Base-by-base conservation (phyloP, 495 filamentous ascomycete genomes). In the Xylaria curta region DNA sequence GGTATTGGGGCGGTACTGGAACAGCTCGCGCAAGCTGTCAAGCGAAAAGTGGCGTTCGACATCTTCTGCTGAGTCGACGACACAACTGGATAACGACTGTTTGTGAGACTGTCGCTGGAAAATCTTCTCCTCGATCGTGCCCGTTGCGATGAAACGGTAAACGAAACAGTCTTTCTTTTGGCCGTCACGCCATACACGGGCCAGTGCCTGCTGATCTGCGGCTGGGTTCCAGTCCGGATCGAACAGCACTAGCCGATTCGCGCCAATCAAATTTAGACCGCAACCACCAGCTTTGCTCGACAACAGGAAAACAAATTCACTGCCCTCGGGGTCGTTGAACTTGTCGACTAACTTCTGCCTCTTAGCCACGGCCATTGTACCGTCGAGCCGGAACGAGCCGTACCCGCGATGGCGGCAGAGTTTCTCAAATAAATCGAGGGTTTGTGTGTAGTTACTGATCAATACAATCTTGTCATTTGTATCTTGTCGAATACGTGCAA, bases 121-220 rank as follows among this genome's bases (percentile, higher is more conserved):
- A 78, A 99, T 98, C 85, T 99, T 99, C 81, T 99, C 96, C 78
- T 99, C 96, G 77, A 99, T 99, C 0, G 96, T 97, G 1, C 97
- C 96, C 0, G 97, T 98, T 0, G 94, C 92, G 74, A 99, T 98
- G 84, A 99, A 98, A 40, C 97, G 93, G 83, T 99, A 99, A 31
- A 99, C 96, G 75, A 99, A 98, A 74, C 97, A 98, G 78, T 98
- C 95, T 77, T 99, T 99, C 87, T 97, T 98, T 78, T 99, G 97
- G 0, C 97, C 97, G 74, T 98, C 97, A 82, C 97, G 93, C 96
- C 96, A 98, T 12, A 98, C 97, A 81, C 97, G 92, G 8, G 97
- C 97, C 24, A 98, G 86, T 1, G 97, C 97, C 82, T 99, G 97
- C 81, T 98, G 97, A 81, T 99, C 97, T 0, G 96, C 95, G 3